Evolutionary conservation across 2,329 filamentous ascomycete genomes (phyloP).

Genomic region (Xylariaceae sp.): DNA sequence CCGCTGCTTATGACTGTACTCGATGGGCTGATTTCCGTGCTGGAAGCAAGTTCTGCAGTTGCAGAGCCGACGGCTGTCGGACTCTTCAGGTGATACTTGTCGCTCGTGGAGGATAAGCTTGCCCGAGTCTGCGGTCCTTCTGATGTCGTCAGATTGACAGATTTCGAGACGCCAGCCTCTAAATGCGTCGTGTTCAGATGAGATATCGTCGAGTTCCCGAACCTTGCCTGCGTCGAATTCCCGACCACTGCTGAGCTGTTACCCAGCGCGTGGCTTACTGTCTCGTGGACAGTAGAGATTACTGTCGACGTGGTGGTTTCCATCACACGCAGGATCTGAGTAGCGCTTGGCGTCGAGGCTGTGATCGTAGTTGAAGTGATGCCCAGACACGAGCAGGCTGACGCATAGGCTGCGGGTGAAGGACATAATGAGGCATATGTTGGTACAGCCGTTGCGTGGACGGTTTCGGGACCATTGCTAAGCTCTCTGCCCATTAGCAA

Average conservation of each 20-base stretch:
- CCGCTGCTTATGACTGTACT: too few species aligned
- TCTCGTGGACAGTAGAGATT: conserved; percentile 2
- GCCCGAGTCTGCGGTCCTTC: background rate
- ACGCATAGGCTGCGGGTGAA: conserved; percentile 13
- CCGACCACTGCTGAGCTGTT: conserved; percentile 7
- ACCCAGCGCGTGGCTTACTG: conserved; percentile 1
- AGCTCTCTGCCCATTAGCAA: conserved; percentile 8
- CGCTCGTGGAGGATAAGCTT: background rate
- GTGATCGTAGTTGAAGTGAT: conserved; percentile 10
- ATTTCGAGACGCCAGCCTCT: background rate
- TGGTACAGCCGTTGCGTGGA: conserved; percentile 3
- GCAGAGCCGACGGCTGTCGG: conserved; percentile 2
- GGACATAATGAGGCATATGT: conserved; percentile 14
- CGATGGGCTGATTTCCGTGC: too few species aligned
- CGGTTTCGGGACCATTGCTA: background rate
- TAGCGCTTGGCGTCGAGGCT: conserved; percentile 7
- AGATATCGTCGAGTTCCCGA: conserved; percentile 4
- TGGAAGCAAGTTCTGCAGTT: background rate
- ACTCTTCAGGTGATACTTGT: conserved; percentile 10
- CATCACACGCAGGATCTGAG: conserved; percentile 4
- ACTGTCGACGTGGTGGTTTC: conserved; percentile 6
- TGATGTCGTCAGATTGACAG: conserved; percentile 1
- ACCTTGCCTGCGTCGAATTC: conserved; percentile 11
- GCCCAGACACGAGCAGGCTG: conserved; percentile 18
- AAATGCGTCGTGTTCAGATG: conserved; percentile 3